phyloP scores from a whole-genome alignment of 2,329 filamentous ascomycete genomes.

The Erysiphe pulchra region DNA sequence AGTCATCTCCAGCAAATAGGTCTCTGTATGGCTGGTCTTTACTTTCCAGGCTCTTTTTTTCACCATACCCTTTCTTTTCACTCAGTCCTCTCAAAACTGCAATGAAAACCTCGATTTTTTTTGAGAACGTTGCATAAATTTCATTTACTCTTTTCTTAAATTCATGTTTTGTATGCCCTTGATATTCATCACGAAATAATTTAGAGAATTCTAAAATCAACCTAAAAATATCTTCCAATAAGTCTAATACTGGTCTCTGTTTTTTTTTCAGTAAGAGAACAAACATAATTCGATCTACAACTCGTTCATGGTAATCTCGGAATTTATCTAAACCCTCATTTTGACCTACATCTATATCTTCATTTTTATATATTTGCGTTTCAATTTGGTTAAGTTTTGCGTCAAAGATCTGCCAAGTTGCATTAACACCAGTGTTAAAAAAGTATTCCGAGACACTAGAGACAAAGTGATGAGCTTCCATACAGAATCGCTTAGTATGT shows the following conservation, averaged over 20 bases:
- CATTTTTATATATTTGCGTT: slow-evolving; percentile 22
- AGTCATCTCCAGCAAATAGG: slow-evolving; percentile 16
- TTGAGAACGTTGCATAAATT: slow-evolving; percentile 40
- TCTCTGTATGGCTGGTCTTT: slow-evolving; percentile 8
- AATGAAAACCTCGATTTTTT: slow-evolving; percentile 50
- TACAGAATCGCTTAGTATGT: slow-evolving; percentile 28
- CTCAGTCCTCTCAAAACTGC: slow-evolving; percentile 41
- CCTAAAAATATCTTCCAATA: slow-evolving; percentile 55
- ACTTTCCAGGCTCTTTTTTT: slow-evolving; percentile 10
- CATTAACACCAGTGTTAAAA: slow-evolving; percentile 49
- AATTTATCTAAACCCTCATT: slow-evolving; percentile 39
- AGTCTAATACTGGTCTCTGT: slow-evolving; percentile 43
- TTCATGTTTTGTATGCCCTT: slow-evolving; percentile 3
- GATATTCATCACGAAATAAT: slow-evolving; percentile 13
- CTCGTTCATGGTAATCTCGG: slow-evolving; percentile 41
- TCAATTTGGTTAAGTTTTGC: slow-evolving; percentile 38
- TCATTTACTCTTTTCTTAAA: slow-evolving; percentile 17
- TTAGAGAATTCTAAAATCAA: slow-evolving; percentile 48
- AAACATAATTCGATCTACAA: slow-evolving; percentile 51
- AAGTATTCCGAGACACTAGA: slow-evolving; percentile 49
- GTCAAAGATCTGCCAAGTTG: slow-evolving; percentile 49
- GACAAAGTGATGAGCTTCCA: slow-evolving; percentile 62
- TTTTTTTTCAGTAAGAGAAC: slow-evolving; percentile 47
- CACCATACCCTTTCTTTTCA: slow-evolving; percentile 27
- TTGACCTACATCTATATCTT: slow-evolving; percentile 16